Percentiles rank a stretch among this genome's conserved stretches.
Evolutionary conservation across 768 basidiomycete genomes (phyloP).

Genomic region (Strobilomyces confusus): DNA sequence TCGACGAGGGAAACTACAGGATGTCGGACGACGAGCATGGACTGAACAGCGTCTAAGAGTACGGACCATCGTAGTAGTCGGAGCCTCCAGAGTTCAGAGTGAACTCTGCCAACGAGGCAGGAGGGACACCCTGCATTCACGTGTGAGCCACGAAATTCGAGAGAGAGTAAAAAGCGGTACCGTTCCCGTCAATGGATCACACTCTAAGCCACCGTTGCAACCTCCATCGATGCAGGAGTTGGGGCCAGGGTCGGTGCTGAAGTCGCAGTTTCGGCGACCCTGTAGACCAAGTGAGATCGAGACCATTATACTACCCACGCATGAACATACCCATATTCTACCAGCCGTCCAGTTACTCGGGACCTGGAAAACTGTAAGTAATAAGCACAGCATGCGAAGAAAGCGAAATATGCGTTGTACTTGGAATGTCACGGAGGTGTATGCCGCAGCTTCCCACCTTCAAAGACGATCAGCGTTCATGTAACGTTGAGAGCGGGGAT

Average conservation of each 20-base stretch:
- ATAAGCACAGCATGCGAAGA: not conserved
- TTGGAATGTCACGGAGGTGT: slow-evolving; percentile 26
- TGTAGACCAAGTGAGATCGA: slow-evolving; percentile 13
- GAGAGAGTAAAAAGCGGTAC: slow-evolving; percentile 19
- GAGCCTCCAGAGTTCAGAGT: slow-evolving; percentile 44
- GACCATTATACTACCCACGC: not conserved
- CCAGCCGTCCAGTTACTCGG: slow-evolving; percentile 64
- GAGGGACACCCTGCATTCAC: slow-evolving; percentile 51
- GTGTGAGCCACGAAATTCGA: not conserved
- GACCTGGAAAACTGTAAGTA: slow-evolving; percentile 31
- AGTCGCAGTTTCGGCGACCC: slow-evolving; percentile 60
- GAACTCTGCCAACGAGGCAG: slow-evolving; percentile 66
- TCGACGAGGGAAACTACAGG: slow-evolving; percentile 66
- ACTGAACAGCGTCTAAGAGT: not conserved
- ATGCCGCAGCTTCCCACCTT: slow-evolving; percentile 34
- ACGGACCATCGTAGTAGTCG: slow-evolving; percentile 61
- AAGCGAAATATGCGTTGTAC: slow-evolving; percentile 4
- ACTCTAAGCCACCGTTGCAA: slow-evolving; percentile 65
- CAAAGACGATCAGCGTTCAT: not conserved
- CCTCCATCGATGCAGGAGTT: slow-evolving; percentile 63
- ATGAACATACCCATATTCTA: slow-evolving; percentile 51
- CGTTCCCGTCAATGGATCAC: slow-evolving; percentile 43
- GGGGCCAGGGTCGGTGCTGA: slow-evolving; percentile 44
- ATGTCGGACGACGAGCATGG: not conserved
- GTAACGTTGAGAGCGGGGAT: not conserved